phyloP scores from a whole-genome alignment of 257 asterid genomes.

The Ajuga chamaepitys region DNA sequence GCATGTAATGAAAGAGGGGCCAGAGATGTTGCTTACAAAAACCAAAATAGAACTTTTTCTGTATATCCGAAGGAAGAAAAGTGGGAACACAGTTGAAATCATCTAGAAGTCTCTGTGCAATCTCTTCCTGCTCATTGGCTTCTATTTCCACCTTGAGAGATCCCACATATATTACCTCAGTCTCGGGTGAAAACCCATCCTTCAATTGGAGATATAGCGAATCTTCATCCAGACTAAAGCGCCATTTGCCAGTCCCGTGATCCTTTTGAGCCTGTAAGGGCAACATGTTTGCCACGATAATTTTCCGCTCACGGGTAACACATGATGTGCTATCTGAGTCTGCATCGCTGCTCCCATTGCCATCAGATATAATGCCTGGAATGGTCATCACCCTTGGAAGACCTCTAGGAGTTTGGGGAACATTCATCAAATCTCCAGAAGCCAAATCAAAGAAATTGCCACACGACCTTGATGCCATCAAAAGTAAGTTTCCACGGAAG shows the following conservation, averaged over 20 bases:
- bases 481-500: conserved; percentile 8
- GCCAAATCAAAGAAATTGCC: conserved; percentile 64
- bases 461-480: conserved; percentile 64
- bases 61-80: conserved; percentile 66
- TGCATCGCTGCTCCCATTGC: conserved; percentile 48
- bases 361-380: conserved; percentile 67
- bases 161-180: conserved; percentile 75
- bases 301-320: conserved; percentile 50
- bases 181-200: conserved; percentile 75
- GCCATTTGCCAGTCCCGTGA: conserved; percentile 52
- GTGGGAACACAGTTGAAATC: conserved; percentile 85
- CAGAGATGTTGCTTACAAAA: conserved; percentile 89
- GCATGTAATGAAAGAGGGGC: conserved; percentile 97
- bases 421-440: conserved; percentile 41
- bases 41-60: conserved; percentile 64
- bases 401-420: conserved; percentile 67
- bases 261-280: conserved; percentile 69
- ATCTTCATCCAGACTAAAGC: conserved; percentile 66
- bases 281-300: conserved; percentile 76
- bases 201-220: conserved; percentile 65
- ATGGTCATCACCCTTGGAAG: conserved; percentile 73
- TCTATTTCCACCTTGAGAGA: conserved; percentile 79
- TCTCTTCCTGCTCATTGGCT: conserved; percentile 71
- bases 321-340: conserved; percentile 66
- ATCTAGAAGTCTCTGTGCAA: conserved; percentile 66